These are phyloP conservation scores for Zygosaccharomyces siamensis DNA, from an alignment of 805 yeast genomes.

Conservation along the genomic window DNA sequence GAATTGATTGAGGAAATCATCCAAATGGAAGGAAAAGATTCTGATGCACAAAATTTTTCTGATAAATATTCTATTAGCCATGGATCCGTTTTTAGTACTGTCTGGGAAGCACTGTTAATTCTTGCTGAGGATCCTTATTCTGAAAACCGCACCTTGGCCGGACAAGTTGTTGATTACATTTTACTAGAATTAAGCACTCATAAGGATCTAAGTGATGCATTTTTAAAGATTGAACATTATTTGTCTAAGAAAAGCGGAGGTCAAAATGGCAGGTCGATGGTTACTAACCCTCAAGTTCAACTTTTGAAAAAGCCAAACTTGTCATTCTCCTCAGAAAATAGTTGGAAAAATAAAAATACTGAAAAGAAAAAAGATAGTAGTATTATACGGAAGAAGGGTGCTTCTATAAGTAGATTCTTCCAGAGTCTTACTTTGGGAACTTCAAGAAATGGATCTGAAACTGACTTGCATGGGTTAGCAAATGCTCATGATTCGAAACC, in stretches of 20 bases:
- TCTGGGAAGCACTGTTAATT: constrained; percentile 80
- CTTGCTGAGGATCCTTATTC: constrained; percentile 83
- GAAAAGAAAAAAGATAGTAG: background rate
- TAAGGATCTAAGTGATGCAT: constrained; percentile 60
- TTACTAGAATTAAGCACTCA: constrained; percentile 47
- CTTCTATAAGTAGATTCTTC: constrained; percentile 30
- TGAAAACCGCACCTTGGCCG: constrained; percentile 71
- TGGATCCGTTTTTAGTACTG: constrained; percentile 78
- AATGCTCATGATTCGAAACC: constrained; percentile 23
- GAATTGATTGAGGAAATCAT: constrained; percentile 78
- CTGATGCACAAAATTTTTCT: constrained; percentile 21
- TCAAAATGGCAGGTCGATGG: constrained; percentile 11
- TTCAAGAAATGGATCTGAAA: constrained; percentile 9
- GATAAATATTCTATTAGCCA: constrained; percentile 69
- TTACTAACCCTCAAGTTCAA: constrained; percentile 32
- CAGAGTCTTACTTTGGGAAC: constrained; percentile 28
- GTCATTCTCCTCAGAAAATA: constrained; percentile 13
- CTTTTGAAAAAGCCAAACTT: constrained; percentile 27
- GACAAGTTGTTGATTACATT: constrained; percentile 68
- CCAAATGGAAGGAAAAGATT: constrained; percentile 42
- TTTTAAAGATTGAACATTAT: constrained; percentile 60
- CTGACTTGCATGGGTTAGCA: constrained; percentile 20
- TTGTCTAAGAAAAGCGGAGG: constrained; percentile 44
- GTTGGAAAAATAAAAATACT: constrained; percentile 4
- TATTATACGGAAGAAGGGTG: constrained; percentile 1